Percentiles rank a stretch among this genome's conserved stretches.
These are phyloP conservation scores for Pseudogymnoascus pannorum DNA, from an alignment of 2,329 filamentous ascomycete species.

Conservation along the genomic window DNA sequence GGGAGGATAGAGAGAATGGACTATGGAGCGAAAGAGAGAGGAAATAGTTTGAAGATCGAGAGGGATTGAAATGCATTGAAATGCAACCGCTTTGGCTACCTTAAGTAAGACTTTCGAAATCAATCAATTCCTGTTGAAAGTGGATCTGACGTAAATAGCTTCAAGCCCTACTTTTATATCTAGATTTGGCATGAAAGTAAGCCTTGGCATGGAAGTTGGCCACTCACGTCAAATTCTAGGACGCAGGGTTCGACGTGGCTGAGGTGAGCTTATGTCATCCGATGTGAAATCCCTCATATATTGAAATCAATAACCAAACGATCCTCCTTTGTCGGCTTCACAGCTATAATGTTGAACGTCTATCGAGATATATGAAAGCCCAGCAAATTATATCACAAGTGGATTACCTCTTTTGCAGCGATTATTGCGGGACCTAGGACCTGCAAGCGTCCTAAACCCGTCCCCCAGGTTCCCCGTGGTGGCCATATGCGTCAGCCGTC, in stretches of 20 bases:
- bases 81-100: neutral
- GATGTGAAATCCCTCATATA: too few relatives aligned
- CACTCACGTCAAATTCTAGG: neutral
- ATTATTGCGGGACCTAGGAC: too few relatives aligned
- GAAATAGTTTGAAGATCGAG: neutral
- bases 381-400: too few relatives aligned
- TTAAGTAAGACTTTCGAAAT: neutral
- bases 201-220: neutral
- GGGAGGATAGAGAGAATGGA: neutral
- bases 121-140: neutral
- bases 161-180: neutral
- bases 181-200: neutral
- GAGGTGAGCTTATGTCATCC: neutral
- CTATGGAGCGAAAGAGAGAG: neutral
- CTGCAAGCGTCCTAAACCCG: too few relatives aligned
- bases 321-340: too few relatives aligned
- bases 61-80: neutral
- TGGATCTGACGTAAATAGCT: neutral
- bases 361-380: too few relatives aligned
- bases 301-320: too few relatives aligned
- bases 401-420: too few relatives aligned
- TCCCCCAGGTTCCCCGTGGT: too few relatives aligned
- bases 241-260: neutral
- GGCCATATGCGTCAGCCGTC: too few relatives aligned
- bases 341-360: too few relatives aligned